Evolutionary conservation across 108 stramenopile species (phyloP), one percentile per base, ranked within the genome.

Genomic region (Epipyxis sp.): DNA sequence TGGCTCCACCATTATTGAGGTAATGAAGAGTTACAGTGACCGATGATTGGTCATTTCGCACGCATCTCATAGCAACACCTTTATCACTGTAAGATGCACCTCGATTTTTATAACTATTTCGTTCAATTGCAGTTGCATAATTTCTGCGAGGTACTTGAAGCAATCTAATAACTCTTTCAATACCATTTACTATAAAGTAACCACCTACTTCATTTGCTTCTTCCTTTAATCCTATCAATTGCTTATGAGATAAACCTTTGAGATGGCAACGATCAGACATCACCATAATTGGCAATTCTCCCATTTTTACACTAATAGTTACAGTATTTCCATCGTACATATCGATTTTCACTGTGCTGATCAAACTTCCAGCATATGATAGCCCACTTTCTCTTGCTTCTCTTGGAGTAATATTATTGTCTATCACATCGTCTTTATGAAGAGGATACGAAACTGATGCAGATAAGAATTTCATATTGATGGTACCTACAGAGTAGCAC

Each of bases 11-110:
- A 20, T 92, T 94, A 1, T 91, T 90, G 40, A 97, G 78, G 82
- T 97, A 96, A 81, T 99, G 98, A 35, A 97, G 69, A 0, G 97
- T 98, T 58, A 95, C 93, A 40, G 96, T 97, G 74, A 92, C 81
- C 43, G 92, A 91, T 13, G 90, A 88, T 84, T 95, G 92, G 74
- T 89, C 87, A 34, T 42, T 46, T 0, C 87, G 81, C 10, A 69
- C 87, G 62, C 88, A 87, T 35, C 88, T 87, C 84, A 89, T 88
- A 10, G 45, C 46, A 13, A 89, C 85, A 32, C 84, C 88, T 79
- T 86, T 82, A 45, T 83, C 82, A 41, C 78, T 76, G 76, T 85
- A 85, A 34, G 35, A 42, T 29, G 43, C 80, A 35, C 85, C 85
- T 30, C 94, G 87, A 80, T 94, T 93, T 76, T 91, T 92, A 93